phyloP scores from a whole-genome alignment of 768 basidiomycete species.

The Podaxis sp. region DNA sequence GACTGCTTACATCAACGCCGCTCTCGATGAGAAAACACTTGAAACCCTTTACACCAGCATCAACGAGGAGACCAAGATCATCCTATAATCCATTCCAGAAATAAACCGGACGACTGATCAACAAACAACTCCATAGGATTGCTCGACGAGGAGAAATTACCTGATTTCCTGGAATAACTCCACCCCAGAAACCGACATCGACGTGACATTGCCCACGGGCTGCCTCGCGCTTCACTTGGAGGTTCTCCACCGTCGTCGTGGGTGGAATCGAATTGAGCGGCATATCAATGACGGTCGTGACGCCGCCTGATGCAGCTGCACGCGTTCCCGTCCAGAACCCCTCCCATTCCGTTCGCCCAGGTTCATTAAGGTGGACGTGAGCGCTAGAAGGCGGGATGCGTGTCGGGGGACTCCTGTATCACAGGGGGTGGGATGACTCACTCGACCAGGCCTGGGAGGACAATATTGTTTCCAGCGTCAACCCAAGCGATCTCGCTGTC shows the following conservation, averaged over 20 bases:
- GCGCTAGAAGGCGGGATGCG: slow-evolving; percentile 45
- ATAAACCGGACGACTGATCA: background rate
- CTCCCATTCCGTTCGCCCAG: slow-evolving; percentile 92
- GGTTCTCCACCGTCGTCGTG: slow-evolving; percentile 80
- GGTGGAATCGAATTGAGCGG: slow-evolving; percentile 97
- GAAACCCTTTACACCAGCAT: slow-evolving; percentile 89
- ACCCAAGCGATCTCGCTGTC: slow-evolving; percentile 38
- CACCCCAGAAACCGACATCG: slow-evolving; percentile 94
- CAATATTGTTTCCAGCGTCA: slow-evolving; percentile 54
- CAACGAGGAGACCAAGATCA: slow-evolving; percentile 73
- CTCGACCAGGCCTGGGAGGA: slow-evolving; percentile 86
- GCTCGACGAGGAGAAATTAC: slow-evolving; percentile 31
- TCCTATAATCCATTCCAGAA: slow-evolving; percentile 36
- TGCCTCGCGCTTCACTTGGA: slow-evolving; percentile 68
- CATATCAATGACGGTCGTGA: slow-evolving; percentile 98
- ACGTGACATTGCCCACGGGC: slow-evolving; percentile 74
- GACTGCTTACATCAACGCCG: slow-evolving; percentile 81
- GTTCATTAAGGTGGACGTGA: slow-evolving; percentile 93
- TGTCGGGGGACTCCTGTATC: background rate
- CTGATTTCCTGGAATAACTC: slow-evolving; percentile 90
- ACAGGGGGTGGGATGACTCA: slow-evolving; percentile 32
- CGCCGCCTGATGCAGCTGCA: slow-evolving; percentile 89
- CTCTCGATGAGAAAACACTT: slow-evolving; percentile 97
- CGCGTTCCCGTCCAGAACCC: slow-evolving; percentile 90
- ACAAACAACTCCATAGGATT: slow-evolving; percentile 12